Conservation (phyloP, 345 rosid species). For the Leavenworthia alabamica region DNA sequence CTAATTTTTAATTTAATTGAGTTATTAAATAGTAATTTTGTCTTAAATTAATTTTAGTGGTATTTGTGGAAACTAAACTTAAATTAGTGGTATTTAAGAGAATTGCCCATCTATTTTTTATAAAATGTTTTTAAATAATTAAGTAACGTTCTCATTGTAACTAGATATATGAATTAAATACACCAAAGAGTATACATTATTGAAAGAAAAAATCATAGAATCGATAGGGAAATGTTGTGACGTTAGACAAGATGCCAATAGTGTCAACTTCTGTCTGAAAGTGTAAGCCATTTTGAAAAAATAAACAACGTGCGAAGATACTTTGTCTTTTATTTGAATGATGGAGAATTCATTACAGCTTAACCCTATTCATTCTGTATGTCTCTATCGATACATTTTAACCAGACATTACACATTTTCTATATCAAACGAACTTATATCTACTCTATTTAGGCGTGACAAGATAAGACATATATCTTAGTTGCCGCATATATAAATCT, state of each 20-base stretch:
- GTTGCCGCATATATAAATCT: not conserved
- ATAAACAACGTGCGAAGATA: slow-evolving; percentile 28
- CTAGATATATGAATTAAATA: not conserved
- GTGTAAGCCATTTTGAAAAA: slow-evolving; percentile 3
- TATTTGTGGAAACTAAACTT: too few relatives aligned
- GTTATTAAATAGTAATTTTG: too few relatives aligned
- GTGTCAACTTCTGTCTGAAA: slow-evolving; percentile 22
- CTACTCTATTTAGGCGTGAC: not conserved
- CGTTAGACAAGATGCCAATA: slow-evolving; percentile 10
- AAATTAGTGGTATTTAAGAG: too few relatives aligned
- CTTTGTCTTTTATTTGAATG: slow-evolving; percentile 25
- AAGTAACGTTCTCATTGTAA: not conserved
- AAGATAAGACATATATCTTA: slow-evolving; percentile 17
- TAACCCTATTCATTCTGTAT: slow-evolving; percentile 12
- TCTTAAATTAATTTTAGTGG: too few relatives aligned
- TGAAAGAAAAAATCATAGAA: not conserved
- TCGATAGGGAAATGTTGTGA: slow-evolving; percentile 7
- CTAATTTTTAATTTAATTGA: too few relatives aligned
- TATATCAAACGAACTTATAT: slow-evolving; percentile 14
- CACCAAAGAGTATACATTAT: not conserved
- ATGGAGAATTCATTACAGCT: slow-evolving; percentile 26
- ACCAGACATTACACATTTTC: slow-evolving; percentile 3
- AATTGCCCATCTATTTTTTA: too few relatives aligned
- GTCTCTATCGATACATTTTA: slow-evolving; percentile 22
- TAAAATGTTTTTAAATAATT: not conserved